Base-by-base conservation (phyloP, 2,329 filamentous ascomycete genomes). In the Fusarium albidum region DNA sequence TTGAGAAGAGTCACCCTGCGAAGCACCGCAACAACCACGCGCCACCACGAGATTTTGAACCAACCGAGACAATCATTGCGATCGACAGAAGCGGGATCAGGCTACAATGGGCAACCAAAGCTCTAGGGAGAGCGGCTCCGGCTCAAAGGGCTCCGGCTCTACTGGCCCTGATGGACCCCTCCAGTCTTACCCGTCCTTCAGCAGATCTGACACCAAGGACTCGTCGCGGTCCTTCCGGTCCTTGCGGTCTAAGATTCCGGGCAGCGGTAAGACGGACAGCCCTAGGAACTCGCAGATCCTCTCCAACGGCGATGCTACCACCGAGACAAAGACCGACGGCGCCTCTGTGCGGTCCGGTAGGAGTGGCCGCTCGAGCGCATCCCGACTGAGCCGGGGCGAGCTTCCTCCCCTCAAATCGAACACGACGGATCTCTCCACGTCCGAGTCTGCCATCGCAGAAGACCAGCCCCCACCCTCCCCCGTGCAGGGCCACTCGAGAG, bases 191-290 rank as follows among this genome's bases (percentile, higher is more conserved):
- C 94, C 93, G 25, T 96, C 94, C 25, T 94, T 98, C 72, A 90
- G 88, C 76, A 89, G 90, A 71, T 92, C 92, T 50, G 94, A 98
- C 71, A 98, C 94, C 25, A 94, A 93, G 72, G 93, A 96, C 63
- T 97, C 92, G 7, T 86, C 89, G 27, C 89, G 92, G 61, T 97
- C 93, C 5, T 87, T 97, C 73, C 86, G 91, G 64, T 89, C 87
- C 32, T 83, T 98, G 64, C 85, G 91, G 55, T 96, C 92, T 57
- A 97, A 97, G 77, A 97, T 96, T 55, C 92, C 90, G 3, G 90
- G 89, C 29, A 80, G 74, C 61, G 80, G 80, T 58, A 90, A 85
- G 69, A 85, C 79, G 38, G 93, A 96, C 69, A 96, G 93, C 71
- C 92, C 93, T 17, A 83, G 92, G 61, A 87, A 82, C 63, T 96